Evolutionary conservation across 768 basidiomycete genomes (phyloP).

Genomic region (Asterophora parasitica): DNA sequence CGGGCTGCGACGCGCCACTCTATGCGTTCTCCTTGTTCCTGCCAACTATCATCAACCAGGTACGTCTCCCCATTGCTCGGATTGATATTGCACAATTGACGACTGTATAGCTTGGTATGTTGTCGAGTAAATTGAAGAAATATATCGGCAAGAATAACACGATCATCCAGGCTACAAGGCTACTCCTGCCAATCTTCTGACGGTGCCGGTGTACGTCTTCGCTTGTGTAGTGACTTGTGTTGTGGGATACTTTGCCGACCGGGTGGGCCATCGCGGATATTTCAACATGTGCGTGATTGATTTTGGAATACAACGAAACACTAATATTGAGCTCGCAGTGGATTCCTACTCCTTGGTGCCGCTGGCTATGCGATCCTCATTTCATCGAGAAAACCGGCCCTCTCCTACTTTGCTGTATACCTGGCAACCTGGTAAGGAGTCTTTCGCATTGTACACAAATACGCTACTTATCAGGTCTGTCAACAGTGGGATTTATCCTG

Average conservation of each 20-base stretch:
- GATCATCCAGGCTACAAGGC: slow-evolving; percentile 50
- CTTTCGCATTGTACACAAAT: background rate
- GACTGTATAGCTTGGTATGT: slow-evolving; percentile 34
- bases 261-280: slow-evolving; percentile 52
- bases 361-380: slow-evolving; percentile 71
- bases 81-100: slow-evolving; percentile 2
- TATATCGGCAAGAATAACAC: background rate
- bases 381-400: slow-evolving; percentile 50
- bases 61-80: slow-evolving; percentile 23
- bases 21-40: slow-evolving; percentile 78
- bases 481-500: slow-evolving; percentile 66
- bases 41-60: slow-evolving; percentile 72
- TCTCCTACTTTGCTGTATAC: slow-evolving; percentile 72
- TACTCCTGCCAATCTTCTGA: slow-evolving; percentile 69
- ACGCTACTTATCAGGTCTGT: background rate
- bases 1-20: slow-evolving; percentile 57
- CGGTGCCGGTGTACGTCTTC: slow-evolving; percentile 70
- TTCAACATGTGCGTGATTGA: slow-evolving; percentile 52
- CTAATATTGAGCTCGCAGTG: slow-evolving; percentile 18
- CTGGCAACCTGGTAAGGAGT: slow-evolving; percentile 57
- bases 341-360: slow-evolving; percentile 34
- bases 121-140: background rate
- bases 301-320: background rate
- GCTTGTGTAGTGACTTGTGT: slow-evolving; percentile 64
- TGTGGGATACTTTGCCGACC: slow-evolving; percentile 62